A percentile compares a stretch with the other conserved stretches of the same genome.
These are phyloP conservation scores for Dujonia santamariae DNA, from an alignment of 1,139 yeast genomes.

Conservation along the genomic window DNA sequence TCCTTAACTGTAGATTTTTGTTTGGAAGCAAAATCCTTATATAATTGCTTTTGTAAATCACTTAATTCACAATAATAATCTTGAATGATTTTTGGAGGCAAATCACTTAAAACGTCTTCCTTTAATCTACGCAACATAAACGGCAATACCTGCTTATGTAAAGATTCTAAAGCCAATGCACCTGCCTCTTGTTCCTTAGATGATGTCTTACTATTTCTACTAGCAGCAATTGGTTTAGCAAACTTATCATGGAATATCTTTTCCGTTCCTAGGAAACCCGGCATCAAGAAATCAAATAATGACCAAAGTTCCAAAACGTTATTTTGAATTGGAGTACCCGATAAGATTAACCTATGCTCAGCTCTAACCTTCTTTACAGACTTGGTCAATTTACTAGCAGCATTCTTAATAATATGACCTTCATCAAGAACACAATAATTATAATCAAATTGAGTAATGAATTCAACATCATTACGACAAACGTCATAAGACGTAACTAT, in stretches of 20 bases:
- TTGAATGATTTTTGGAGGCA: constrained; percentile 97
- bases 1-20: constrained; percentile 72
- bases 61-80: constrained; percentile 96
- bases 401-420: constrained; percentile 95
- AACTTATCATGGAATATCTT: constrained; percentile 91
- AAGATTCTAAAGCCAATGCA: constrained; percentile 89
- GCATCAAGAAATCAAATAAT: constrained; percentile 95
- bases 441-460: constrained; percentile 60
- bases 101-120: constrained; percentile 92
- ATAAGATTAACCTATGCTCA: constrained; percentile 83
- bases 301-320: constrained; percentile 98
- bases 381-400: constrained; percentile 82
- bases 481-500: constrained; percentile 96
- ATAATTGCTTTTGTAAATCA: constrained; percentile 81
- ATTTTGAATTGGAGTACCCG: constrained; percentile 98
- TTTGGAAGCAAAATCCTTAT: constrained; percentile 86
- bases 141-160: constrained; percentile 95
- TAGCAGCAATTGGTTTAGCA: constrained; percentile 95
- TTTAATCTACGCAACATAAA: constrained; percentile 93
- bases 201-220: constrained; percentile 85
- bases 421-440: constrained; percentile 97
- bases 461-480: constrained; percentile 83
- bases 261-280: constrained; percentile 96
- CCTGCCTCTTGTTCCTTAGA: constrained; percentile 97
- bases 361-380: constrained; percentile 82